A percentile compares a stretch with the other conserved stretches of the same genome.
Conservation (phyloP, 306 rosid genomes). For the Vicia faba region DNA sequence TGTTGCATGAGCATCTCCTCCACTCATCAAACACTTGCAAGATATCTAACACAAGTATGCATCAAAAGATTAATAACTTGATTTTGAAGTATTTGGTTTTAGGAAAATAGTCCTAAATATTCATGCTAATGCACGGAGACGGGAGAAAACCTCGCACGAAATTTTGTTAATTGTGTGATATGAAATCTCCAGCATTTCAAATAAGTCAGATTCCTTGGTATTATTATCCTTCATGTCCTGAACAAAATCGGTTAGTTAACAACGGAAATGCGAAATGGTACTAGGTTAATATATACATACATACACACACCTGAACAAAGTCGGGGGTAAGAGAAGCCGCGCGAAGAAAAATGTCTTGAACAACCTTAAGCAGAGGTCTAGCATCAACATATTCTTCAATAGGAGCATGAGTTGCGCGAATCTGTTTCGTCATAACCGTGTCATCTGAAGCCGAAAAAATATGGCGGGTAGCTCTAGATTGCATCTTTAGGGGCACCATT, state of each 20-base stretch:
- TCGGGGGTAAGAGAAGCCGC: slow-evolving; percentile 43
- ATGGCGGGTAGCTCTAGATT: slow-evolving; percentile 36
- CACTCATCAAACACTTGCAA: slow-evolving; percentile 46
- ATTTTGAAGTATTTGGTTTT: background rate
- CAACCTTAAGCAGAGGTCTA: slow-evolving; percentile 55
- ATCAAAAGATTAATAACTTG: background rate
- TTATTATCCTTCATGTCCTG: slow-evolving; percentile 37
- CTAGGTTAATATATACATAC: background rate
- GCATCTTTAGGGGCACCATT: slow-evolving; percentile 29
- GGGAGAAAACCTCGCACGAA: slow-evolving; percentile 55
- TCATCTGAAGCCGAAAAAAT: slow-evolving; percentile 49
- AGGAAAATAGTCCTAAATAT: background rate
- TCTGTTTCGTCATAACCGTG: slow-evolving; percentile 44
- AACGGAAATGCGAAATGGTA: slow-evolving; percentile 1
- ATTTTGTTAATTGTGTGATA: slow-evolving; percentile 48
- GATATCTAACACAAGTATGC: slow-evolving; percentile 47
- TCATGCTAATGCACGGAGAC: background rate
- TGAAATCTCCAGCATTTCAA: slow-evolving; percentile 47
- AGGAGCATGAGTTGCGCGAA: slow-evolving; percentile 51
- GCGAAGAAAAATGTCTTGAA: slow-evolving; percentile 50
- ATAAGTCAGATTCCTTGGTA: slow-evolving; percentile 36
- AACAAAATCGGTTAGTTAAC: background rate
- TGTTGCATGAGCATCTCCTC: slow-evolving; percentile 60
- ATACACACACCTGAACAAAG: slow-evolving; percentile 34
- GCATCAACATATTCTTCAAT: slow-evolving; percentile 41